Conservation (phyloP, 371 early-diverging fungal species). For the Mucor indicus region DNA sequence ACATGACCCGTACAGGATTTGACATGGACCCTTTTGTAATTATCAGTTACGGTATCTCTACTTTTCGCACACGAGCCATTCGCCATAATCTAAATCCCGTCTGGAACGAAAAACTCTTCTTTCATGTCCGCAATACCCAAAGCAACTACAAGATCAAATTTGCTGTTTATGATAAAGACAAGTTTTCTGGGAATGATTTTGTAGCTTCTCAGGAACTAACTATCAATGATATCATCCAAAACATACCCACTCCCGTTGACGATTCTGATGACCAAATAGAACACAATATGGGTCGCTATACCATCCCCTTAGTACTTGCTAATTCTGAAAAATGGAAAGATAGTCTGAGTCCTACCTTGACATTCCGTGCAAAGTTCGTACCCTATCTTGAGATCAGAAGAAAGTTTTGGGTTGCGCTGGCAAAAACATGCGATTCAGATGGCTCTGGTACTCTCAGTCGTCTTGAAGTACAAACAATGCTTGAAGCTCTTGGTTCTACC, state of each 20-base stretch:
- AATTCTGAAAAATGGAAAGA: constrained; percentile 38
- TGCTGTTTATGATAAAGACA: constrained; percentile 78
- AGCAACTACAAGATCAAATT: constrained; percentile 62
- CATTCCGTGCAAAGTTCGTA: constrained; percentile 60
- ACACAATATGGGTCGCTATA: constrained; percentile 43
- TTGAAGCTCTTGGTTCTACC: constrained; percentile 72
- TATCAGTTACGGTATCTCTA: constrained; percentile 63
- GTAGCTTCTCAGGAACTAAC: constrained; percentile 59
- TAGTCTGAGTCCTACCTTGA: constrained; percentile 37
- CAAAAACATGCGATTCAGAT: constrained; percentile 65
- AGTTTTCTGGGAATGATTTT: constrained; percentile 66
- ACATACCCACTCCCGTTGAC: constrained; percentile 6
- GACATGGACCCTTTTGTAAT: constrained; percentile 88
- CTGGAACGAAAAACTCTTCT: constrained; percentile 70
- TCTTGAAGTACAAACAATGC: constrained; percentile 69
- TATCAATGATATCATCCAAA: constrained; percentile 32
- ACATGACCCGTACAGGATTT: constrained; percentile 61
- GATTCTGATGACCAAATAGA: constrained; percentile 42
- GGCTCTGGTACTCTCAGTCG: constrained; percentile 48
- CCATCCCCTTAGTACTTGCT: constrained; percentile 33
- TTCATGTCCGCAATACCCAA: constrained; percentile 58
- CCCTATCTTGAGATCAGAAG: constrained; percentile 63
- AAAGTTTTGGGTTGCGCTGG: constrained; percentile 72
- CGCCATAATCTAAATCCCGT: constrained; percentile 64
- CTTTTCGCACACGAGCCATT: constrained; percentile 68